phyloP scores from a whole-genome alignment of 1,139 yeast species.

The Torulaspora globosa region DNA sequence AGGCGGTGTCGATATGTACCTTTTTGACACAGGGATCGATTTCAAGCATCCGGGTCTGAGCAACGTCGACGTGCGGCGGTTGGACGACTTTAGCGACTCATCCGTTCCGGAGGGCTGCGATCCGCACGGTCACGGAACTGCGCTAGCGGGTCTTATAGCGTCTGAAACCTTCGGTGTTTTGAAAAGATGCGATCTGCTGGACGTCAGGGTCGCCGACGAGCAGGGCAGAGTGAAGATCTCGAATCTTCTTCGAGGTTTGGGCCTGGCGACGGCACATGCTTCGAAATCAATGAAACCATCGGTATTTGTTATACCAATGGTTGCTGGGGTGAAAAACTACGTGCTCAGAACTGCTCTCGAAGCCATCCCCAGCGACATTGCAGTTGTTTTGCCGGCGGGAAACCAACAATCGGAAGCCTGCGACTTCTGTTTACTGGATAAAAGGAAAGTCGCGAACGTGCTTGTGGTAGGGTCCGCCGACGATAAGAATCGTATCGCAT shows the following conservation, averaged over 20 bases:
- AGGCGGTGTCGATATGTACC: constrained; percentile 44
- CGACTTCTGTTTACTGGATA: constrained; percentile 58
- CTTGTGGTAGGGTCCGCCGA: constrained; percentile 62
- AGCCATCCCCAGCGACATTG: constrained; percentile 55
- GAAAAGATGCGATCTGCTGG: constrained; percentile 57
- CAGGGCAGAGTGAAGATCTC: constrained; percentile 48
- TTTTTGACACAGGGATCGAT: constrained; percentile 44
- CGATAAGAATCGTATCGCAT: constrained; percentile 43
- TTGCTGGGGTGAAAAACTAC: constrained; percentile 24
- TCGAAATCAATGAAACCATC: constrained; percentile 45
- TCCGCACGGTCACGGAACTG: constrained; percentile 44
- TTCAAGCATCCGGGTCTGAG: constrained; percentile 38
- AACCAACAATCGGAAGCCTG: constrained; percentile 63
- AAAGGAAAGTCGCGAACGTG: constrained; percentile 42
- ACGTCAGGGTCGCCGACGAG: constrained; percentile 51
- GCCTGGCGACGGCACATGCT: constrained; percentile 41
- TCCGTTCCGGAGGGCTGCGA: constrained; percentile 32
- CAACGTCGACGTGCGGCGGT: constrained; percentile 27
- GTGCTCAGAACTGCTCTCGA: constrained; percentile 48
- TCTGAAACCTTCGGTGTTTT: constrained; percentile 61
- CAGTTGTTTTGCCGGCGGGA: constrained; percentile 65
- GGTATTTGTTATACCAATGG: constrained; percentile 58
- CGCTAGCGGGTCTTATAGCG: constrained; percentile 56
- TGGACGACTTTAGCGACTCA: constrained; percentile 30
- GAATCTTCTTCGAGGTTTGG: constrained; percentile 47